Evolutionary conservation across 2,329 filamentous ascomycete genomes (phyloP).

Genomic region (Passalora sequoiae): DNA sequence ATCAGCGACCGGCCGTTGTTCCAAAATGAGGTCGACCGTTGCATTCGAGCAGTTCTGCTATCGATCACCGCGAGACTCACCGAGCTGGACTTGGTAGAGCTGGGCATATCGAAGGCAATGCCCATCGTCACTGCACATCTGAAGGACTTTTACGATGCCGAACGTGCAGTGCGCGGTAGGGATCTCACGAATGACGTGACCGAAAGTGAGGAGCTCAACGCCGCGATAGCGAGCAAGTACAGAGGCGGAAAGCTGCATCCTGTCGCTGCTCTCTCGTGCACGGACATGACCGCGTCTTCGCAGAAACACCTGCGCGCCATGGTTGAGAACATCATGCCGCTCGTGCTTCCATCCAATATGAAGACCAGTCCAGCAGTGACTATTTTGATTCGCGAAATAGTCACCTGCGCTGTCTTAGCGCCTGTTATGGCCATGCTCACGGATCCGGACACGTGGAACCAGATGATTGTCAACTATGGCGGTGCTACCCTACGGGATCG

Average conservation of each 20-base stretch:
- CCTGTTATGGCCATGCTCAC: conserved; percentile 74
- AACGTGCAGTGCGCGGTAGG: conserved; percentile 77
- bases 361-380: conserved; percentile 75
- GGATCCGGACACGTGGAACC: conserved; percentile 97
- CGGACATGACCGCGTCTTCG: conserved; percentile 77
- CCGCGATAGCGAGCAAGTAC: conserved; percentile 94
- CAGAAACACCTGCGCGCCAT: conserved; percentile 81
- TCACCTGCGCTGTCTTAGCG: conserved; percentile 84
- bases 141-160: conserved; percentile 84
- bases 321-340: conserved; percentile 66
- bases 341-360: conserved; percentile 67
- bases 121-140: conserved; percentile 86
- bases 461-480: conserved; percentile 80
- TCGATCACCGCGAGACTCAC: conserved; percentile 67
- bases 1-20: conserved; percentile 81
- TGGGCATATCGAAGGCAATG: conserved; percentile 74
- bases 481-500: conserved; percentile 78
- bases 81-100: conserved; percentile 75
- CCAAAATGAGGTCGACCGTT: conserved; percentile 76
- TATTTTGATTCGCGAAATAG: conserved; percentile 78
- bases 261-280: conserved; percentile 75
- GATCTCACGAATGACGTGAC: conserved; percentile 86
- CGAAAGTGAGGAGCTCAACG: conserved; percentile 90
- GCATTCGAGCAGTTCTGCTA: conserved; percentile 66
- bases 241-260: conserved; percentile 81